Evolutionary conservation across 2,329 filamentous ascomycete species (phyloP).

Genomic region (Ascochyta clinopodiicola): DNA sequence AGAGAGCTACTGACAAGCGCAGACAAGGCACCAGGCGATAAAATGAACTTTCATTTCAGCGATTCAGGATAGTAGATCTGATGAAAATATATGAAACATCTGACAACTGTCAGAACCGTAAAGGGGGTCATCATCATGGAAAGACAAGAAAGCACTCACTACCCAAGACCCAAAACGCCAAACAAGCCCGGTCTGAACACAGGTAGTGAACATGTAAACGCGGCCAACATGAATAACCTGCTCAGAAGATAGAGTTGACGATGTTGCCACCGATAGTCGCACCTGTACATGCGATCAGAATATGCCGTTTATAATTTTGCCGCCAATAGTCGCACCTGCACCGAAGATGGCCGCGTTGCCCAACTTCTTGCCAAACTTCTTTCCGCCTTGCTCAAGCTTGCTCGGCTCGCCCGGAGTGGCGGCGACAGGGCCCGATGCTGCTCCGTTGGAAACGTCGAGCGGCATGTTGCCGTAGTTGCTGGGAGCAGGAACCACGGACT

Average conservation of each 20-base stretch:
- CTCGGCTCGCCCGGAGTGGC: slow-evolving; percentile 55
- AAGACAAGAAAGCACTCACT: slow-evolving; percentile 9
- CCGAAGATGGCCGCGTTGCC: slow-evolving; percentile 88
- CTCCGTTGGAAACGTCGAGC: slow-evolving; percentile 73
- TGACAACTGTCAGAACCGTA: slow-evolving; percentile 14
- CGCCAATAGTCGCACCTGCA: slow-evolving; percentile 88
- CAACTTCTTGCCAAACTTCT: slow-evolving; percentile 96
- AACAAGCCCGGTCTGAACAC: slow-evolving; percentile 4
- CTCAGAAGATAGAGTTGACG: slow-evolving; percentile 57
- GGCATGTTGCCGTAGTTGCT: slow-evolving; percentile 76
- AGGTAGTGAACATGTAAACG: slow-evolving; percentile 9
- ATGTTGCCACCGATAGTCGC: slow-evolving; percentile 89
- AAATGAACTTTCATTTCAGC: too few species aligned
- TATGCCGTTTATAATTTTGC: slow-evolving; percentile 71
- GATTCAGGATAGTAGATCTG: neutral
- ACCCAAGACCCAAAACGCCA: slow-evolving; percentile 11
- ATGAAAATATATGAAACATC: slow-evolving; percentile 7
- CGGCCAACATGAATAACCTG: neutral
- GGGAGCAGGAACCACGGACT: slow-evolving; percentile 56
- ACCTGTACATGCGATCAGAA: slow-evolving; percentile 69
- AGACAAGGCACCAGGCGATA: too few species aligned
- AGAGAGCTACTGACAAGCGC: too few species aligned
- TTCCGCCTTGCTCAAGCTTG: slow-evolving; percentile 78
- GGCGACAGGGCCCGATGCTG: slow-evolving; percentile 27
- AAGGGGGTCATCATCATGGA: neutral